Evolutionary conservation across 2,329 filamentous ascomycete genomes (phyloP), one percentile per base, ranked within the genome.

Genomic region (Ophiostoma perfectum): DNA sequence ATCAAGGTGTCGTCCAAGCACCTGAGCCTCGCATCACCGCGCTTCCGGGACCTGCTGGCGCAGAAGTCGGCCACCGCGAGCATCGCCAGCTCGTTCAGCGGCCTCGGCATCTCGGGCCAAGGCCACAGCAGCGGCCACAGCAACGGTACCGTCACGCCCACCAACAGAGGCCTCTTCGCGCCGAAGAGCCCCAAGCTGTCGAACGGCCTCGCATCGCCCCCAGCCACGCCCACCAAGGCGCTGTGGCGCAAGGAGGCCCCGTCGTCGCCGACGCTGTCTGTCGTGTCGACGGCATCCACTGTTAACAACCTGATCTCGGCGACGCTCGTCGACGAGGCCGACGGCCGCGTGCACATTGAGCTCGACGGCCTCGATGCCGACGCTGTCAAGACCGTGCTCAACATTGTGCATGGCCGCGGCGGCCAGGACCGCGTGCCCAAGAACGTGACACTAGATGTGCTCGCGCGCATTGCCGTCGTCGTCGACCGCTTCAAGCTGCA

Each of bases 371-470:
- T 77, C 67, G 77, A 83, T 67, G 71, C 74, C 4, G 73, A 78
- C 6, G 79, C 80, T 0, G 73, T 77, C 8, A 77, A 79, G 18
- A 67, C 83, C 0, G 67, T 82, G 7, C 73, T 83, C 64, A 78
- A 81, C 69, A 78, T 81, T n/a, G 74, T 84, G 9, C 82, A 84
- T 73, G 75, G 78, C 65, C 77, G 77, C 3, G 75, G 77, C 65
- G 76, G 77, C 5, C 77, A 75, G 14, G 70, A 75, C n/a, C 76
- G 78, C 58, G 76, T 84, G 14, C 80, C 81, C 0, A 74, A 73
- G 52, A 64, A 69, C 0, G 70, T 83, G 0, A 74, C 72, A 45
- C 73, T 83, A 5, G 78, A 82, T n/a, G 74, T 76, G 9, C 74
- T 84, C 11, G 77, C 77, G n/a, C 78, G 80, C 68, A 74, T 84